Percentiles rank a stretch among this genome's conserved stretches.
These are phyloP conservation scores for Fusarium sp. DNA, from an alignment of 2,329 filamentous ascomycete species.

Conservation along the genomic window DNA sequence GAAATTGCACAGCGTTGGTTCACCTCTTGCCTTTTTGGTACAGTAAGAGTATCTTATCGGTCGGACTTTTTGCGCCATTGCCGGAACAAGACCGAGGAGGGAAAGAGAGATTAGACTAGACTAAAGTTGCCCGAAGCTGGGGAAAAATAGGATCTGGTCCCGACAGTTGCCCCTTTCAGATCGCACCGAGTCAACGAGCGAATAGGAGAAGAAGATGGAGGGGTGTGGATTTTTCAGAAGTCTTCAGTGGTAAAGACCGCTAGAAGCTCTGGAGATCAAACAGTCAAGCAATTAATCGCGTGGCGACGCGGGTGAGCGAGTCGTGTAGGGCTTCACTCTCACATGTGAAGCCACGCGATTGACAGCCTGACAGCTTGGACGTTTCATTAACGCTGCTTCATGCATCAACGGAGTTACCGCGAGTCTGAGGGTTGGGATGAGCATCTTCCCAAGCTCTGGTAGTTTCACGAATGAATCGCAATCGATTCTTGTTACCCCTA, in stretches of 20 bases:
- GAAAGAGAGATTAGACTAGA: not conserved
- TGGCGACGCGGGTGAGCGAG: conserved; percentile 23
- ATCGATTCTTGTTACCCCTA: not conserved
- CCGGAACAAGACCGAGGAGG: conserved; percentile 15
- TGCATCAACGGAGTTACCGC: conserved; percentile 25
- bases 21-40: conserved; percentile 1
- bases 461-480: conserved; percentile 19
- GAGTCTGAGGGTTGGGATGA: conserved; percentile 7
- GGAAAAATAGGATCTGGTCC: conserved; percentile 2
- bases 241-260: not conserved
- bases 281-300: not conserved
- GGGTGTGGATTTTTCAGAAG: conserved; percentile 8
- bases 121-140: conserved; percentile 26
- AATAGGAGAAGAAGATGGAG: conserved; percentile 5
- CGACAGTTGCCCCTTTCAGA: conserved; percentile 13
- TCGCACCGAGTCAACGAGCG: not conserved
- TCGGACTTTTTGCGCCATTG: conserved; percentile 10
- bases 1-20: not conserved
- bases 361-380: conserved; percentile 35
- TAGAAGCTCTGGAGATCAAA: not conserved
- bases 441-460: not conserved
- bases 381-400: conserved; percentile 20
- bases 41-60: not conserved
- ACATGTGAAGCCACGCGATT: conserved; percentile 29
- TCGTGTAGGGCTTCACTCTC: conserved; percentile 20